Evolutionary conservation across 1,284 basidiomycete genomes (phyloP).

Genomic region (Moesziomyces sp.): DNA sequence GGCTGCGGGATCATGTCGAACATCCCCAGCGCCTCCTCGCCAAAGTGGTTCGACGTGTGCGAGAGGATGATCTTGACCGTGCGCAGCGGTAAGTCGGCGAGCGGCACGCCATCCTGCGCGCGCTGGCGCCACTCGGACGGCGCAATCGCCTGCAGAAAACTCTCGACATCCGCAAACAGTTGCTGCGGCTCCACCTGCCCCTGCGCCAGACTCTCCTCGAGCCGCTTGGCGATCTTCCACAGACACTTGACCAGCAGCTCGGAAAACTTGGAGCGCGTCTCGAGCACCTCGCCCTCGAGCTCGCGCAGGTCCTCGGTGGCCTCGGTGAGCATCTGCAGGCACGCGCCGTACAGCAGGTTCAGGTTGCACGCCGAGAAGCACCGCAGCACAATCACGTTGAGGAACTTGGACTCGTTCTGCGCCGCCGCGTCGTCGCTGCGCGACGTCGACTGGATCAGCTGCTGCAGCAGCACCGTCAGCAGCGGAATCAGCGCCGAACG

Average conservation of each 20-base stretch:
- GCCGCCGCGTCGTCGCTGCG: slow-evolving; percentile 63
- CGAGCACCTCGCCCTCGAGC: slow-evolving; percentile 63
- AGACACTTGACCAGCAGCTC: slow-evolving; percentile 97
- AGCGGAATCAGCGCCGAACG: slow-evolving; percentile 51
- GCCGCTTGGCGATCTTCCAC: slow-evolving; percentile 95
- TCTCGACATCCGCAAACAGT: slow-evolving; percentile 91
- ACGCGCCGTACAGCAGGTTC: slow-evolving; percentile 87
- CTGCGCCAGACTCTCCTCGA: slow-evolving; percentile 88
- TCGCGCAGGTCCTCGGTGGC: slow-evolving; percentile 86
- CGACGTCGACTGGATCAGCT: slow-evolving; percentile 79
- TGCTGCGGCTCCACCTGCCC: slow-evolving; percentile 84
- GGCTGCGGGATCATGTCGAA: slow-evolving; percentile 60
- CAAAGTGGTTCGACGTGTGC: slow-evolving; percentile 68
- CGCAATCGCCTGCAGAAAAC: slow-evolving; percentile 90
- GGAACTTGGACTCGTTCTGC: slow-evolving; percentile 88
- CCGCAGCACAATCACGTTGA: slow-evolving; percentile 96
- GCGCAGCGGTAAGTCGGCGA: slow-evolving; percentile 94
- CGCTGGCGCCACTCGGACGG: slow-evolving; percentile 95
- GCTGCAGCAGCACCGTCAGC: slow-evolving; percentile 85
- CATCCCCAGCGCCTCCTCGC: slow-evolving; percentile 58
- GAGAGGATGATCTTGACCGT: slow-evolving; percentile 79
- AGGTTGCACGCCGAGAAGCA: slow-evolving; percentile 89
- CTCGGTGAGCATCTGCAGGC: slow-evolving; percentile 85
- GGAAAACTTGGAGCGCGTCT: slow-evolving; percentile 79
- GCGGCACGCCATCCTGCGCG: slow-evolving; percentile 87